Conservation (phyloP, 2,329 filamentous ascomycete species). For the Raffaelea ambrosiae region DNA sequence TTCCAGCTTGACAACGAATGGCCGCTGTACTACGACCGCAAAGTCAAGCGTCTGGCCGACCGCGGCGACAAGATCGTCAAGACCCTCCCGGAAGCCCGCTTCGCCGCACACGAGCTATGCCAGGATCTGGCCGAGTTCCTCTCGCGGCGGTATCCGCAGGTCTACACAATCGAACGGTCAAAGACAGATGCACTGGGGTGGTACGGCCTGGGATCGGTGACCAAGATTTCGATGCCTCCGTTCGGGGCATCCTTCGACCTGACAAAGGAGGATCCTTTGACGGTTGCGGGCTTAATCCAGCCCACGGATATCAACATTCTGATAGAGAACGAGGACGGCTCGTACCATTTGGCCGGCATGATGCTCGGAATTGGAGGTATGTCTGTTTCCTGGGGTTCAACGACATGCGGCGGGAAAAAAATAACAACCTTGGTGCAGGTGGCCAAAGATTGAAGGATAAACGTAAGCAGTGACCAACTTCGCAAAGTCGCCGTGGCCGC, state of each 20-base stretch:
- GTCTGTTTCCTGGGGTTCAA: background rate
- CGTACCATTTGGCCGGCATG: background rate
- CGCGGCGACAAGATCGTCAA: background rate
- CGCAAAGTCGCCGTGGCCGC: no score
- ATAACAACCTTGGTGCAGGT: background rate
- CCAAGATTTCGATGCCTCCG: background rate
- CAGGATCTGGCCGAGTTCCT: constrained; percentile 1
- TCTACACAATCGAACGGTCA: background rate
- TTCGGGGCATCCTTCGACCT: background rate
- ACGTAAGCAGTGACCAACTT: background rate
- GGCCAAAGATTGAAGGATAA: background rate
- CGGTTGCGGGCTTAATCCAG: background rate
- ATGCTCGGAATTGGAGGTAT: constrained; percentile 2
- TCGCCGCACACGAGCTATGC: background rate
- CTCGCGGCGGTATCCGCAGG: background rate
- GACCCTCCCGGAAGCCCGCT: background rate
- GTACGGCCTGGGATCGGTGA: background rate
- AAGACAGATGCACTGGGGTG: background rate
- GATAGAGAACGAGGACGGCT: background rate
- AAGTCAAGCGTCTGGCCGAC: background rate
- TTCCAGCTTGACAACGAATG: background rate
- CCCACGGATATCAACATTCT: constrained; percentile 1
- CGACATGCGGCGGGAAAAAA: no score
- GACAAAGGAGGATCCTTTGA: background rate
- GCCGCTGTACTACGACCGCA: background rate